Conservation (phyloP, 441 rosid genomes). For the Lepidium campestre region DNA sequence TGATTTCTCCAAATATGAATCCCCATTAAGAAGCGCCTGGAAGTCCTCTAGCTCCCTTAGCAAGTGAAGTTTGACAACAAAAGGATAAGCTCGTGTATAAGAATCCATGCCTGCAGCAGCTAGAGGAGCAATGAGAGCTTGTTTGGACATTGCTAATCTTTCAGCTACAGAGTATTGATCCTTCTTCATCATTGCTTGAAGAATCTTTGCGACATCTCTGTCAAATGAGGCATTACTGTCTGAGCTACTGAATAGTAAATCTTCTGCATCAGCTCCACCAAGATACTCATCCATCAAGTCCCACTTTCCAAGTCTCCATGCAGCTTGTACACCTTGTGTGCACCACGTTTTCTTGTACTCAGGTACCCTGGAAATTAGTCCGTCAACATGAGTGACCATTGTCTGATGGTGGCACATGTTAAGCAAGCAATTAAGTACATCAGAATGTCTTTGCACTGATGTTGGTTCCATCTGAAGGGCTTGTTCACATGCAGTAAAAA, state of each 20-base stretch:
- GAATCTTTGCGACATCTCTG: slow-evolving; percentile 96
- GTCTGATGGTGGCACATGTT: slow-evolving; percentile 99
- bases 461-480: slow-evolving; percentile 97
- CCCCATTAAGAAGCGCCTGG: slow-evolving; percentile 57
- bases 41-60: slow-evolving; percentile 89
- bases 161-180: slow-evolving; percentile 80
- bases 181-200: slow-evolving; percentile 91
- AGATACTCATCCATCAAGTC: slow-evolving; percentile 98
- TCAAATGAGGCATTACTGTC: slow-evolving; percentile 98
- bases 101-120: slow-evolving; percentile 99
- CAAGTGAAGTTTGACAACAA: slow-evolving; percentile 91
- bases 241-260: slow-evolving; percentile 82
- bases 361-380: slow-evolving; percentile 88
- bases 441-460: slow-evolving; percentile 94
- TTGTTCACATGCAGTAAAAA: slow-evolving; percentile 93
- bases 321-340: slow-evolving; percentile 99
- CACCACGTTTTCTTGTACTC: slow-evolving; percentile 97
- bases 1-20: slow-evolving; percentile 85
- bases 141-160: slow-evolving; percentile 84
- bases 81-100: slow-evolving; percentile 87
- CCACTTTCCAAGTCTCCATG: slow-evolving; percentile 99
- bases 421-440: slow-evolving; percentile 87
- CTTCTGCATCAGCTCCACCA: slow-evolving; percentile 83
- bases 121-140: slow-evolving; percentile 95
- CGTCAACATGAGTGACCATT: slow-evolving; percentile 97